These are phyloP conservation scores for Malus domestica DNA, from an alignment of 306 rosid species.

Conservation along the genomic window DNA sequence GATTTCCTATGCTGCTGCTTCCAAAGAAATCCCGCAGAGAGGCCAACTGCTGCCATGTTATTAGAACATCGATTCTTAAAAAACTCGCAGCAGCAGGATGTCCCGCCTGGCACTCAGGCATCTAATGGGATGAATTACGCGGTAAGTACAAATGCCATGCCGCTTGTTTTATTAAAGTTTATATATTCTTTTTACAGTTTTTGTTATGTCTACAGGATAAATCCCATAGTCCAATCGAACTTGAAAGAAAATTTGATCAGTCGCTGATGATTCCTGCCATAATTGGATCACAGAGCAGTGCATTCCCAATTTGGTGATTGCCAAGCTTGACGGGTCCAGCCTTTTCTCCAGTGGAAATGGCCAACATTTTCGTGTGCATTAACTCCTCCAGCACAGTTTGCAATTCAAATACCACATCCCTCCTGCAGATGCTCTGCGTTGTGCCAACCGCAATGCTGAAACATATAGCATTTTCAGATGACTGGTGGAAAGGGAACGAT, in stretches of 20 bases:
- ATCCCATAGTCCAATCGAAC: constrained; percentile 45
- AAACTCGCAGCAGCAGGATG: constrained; percentile 38
- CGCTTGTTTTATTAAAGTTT: not conserved
- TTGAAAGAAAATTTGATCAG: constrained; percentile 41
- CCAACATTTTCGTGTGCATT: constrained; percentile 19
- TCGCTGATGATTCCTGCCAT: constrained; percentile 24
- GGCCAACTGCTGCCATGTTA: constrained; percentile 61
- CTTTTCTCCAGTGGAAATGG: constrained; percentile 33
- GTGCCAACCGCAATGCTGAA: not conserved
- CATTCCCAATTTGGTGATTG: not conserved
- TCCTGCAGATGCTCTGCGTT: not conserved
- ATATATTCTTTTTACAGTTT: constrained; percentile 10
- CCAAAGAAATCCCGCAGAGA: constrained; percentile 86
- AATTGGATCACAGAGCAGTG: constrained; percentile 11
- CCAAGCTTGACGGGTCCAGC: constrained; percentile 20
- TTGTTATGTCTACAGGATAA: constrained; percentile 41
- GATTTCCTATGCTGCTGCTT: constrained; percentile 85
- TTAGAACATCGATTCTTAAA: constrained; percentile 79
- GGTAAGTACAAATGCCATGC: constrained; percentile 33
- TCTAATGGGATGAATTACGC: constrained; percentile 25
- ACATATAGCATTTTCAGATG: constrained; percentile 22
- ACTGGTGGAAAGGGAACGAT: constrained; percentile 10
- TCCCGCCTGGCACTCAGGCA: constrained; percentile 27
- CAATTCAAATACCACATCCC: constrained; percentile 16
- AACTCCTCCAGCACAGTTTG: constrained; percentile 21